Evolutionary conservation across 441 rosid species (phyloP).

Genomic region (Euphorbia corollata): DNA sequence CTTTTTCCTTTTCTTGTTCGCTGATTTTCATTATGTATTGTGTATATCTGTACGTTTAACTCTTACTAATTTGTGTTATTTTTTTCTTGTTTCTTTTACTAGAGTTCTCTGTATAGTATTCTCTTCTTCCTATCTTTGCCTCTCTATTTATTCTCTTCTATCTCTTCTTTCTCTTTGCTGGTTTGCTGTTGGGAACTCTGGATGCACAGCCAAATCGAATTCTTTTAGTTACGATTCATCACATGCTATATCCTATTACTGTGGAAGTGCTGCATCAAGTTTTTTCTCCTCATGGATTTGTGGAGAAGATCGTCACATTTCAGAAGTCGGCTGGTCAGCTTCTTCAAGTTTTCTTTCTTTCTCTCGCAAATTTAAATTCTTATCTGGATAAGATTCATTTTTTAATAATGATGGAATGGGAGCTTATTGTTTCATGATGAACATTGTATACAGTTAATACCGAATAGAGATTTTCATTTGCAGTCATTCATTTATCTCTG

Average conservation of each 20-base stretch:
- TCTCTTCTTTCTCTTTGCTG: slow-evolving; percentile 55
- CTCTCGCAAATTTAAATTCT: slow-evolving; percentile 13
- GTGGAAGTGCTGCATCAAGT: slow-evolving; percentile 99
- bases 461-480: slow-evolving; percentile 11
- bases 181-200: slow-evolving; percentile 51
- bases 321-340: slow-evolving; percentile 99
- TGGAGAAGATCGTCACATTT: slow-evolving; percentile 97
- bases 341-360: slow-evolving; percentile 35
- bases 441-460: slow-evolving; percentile 4
- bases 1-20: slow-evolving; percentile 7
- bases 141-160: slow-evolving; percentile 49
- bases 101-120: slow-evolving; percentile 22
- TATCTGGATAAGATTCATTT: slow-evolving; percentile 14
- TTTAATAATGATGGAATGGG: neutral
- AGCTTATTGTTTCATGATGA: slow-evolving; percentile 18
- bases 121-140: slow-evolving; percentile 38
- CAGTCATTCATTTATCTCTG: slow-evolving; percentile 11
- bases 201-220: slow-evolving; percentile 95
- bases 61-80: slow-evolving; percentile 22
- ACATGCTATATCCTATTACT: slow-evolving; percentile 96
- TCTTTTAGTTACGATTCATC: slow-evolving; percentile 91
- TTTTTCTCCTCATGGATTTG: slow-evolving; percentile 91
- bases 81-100: slow-evolving; percentile 21
- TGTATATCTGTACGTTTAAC: slow-evolving; percentile 17
- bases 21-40: neutral